Evolutionary conservation across 2,329 filamentous ascomycete species (phyloP).

Genomic region (Colletotrichum theobromicola): DNA sequence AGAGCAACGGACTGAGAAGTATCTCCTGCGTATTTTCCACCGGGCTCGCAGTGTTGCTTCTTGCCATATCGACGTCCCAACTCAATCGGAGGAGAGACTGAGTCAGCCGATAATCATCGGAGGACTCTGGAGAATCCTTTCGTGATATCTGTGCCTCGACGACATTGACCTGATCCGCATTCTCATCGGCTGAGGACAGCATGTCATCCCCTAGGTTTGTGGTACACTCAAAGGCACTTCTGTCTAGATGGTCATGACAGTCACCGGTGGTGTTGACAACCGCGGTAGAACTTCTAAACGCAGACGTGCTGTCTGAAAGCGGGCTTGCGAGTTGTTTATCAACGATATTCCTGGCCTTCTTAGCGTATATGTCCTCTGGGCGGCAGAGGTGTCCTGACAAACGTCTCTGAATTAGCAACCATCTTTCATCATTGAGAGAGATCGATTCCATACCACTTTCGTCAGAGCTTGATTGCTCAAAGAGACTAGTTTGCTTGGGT

Average conservation of each 20-base stretch:
- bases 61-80: slow-evolving; percentile 11
- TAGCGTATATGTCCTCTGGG: not conserved
- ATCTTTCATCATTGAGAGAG: not conserved
- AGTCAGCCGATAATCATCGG: not conserved
- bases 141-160: not conserved
- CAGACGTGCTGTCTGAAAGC: not conserved
- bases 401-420: not conserved
- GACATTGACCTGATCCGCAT: not conserved
- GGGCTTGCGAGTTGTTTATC: not conserved
- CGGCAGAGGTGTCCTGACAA: not conserved
- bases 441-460: no score
- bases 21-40: not conserved
- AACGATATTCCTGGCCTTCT: not conserved
- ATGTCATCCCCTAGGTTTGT: not conserved
- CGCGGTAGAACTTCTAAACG: not conserved
- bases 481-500: not conserved
- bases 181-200: not conserved
- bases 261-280: not conserved
- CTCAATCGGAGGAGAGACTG: not conserved
- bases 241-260: not conserved
- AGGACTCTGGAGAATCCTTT: not conserved
- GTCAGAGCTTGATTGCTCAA: not conserved
- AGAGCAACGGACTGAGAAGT: not conserved
- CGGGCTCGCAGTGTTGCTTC: slow-evolving; percentile 3
- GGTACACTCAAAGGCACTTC: not conserved